Base-by-base conservation (phyloP, 257 asterid species). In the Solanum pinnatisectum region DNA sequence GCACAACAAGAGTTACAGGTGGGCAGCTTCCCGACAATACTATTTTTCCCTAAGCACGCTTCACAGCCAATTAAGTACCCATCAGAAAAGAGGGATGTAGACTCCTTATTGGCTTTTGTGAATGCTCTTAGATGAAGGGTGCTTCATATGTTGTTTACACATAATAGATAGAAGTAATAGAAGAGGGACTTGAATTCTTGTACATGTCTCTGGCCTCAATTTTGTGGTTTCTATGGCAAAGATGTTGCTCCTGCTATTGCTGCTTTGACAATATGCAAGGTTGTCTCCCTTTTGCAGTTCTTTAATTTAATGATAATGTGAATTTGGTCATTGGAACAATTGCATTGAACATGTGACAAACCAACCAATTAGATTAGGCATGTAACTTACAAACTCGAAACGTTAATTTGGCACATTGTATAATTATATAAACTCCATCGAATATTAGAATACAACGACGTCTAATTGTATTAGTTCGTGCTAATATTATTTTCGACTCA, bases 21-120 rank as follows among this genome's bases (percentile, higher is more conserved):
- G 68, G 97, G 94, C 44, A 96, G 97, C 90, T 96, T 96, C 90
- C 99, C 99, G 0, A 94, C 98, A 5, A 73, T 95, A 84, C 93
- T 96, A 16, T 92, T 95, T 87, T 96, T 96, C 88, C 96, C 97
- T 1, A 96, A 92, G 91, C 94, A 95, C 87, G 90, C 96, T 4
- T 84, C 96, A 6, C 91, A 91, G 8, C 95, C 98, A 0, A 88
- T 96, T 0, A 96, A 96, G 40, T 96, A 94, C 85, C 95, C 97
- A 3, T 93, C 99, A 0, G 98, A 96, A 95, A 91, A 93, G 87
- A 93, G 99, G 87, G 99, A 94, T 68, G 95, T 94, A 5, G 94
- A 94, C 70, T 95, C 98, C 12, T 91, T 96, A 92, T 83, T 92
- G 93, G 93, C 98, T 49, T 96, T 96, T 74, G 94, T 96, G 63